Conservation (phyloP, 495 filamentous ascomycete genomes). For the Hypoxylon lienhwacheense region DNA sequence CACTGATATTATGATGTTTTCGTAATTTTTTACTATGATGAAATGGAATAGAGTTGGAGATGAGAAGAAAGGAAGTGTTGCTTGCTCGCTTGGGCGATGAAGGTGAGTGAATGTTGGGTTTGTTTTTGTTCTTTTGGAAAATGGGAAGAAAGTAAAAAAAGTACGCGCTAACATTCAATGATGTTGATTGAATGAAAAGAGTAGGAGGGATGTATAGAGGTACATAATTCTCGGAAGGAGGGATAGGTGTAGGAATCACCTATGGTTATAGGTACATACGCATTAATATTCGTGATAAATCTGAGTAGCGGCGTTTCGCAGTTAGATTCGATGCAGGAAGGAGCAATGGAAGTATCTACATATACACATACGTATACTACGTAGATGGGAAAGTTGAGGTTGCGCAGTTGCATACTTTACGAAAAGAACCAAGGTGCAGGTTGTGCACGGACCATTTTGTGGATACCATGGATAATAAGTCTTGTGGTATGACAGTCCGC, state of each 20-base stretch:
- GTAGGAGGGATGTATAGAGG: neutral
- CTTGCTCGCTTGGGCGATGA: too few relatives aligned
- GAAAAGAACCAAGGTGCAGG: constrained; percentile 17
- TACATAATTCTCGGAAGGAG: neutral
- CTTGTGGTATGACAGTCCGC: too few relatives aligned
- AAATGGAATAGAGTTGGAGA: neutral
- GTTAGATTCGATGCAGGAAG: constrained; percentile 20
- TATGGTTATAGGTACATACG: constrained; percentile 16
- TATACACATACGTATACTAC: neutral
- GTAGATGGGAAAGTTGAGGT: constrained; percentile 33
- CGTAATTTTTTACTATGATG: too few relatives aligned
- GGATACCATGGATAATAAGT: constrained; percentile 6
- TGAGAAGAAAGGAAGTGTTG: neutral
- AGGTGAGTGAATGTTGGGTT: too few relatives aligned
- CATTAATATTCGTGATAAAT: constrained; percentile 2
- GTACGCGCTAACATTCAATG: too few relatives aligned
- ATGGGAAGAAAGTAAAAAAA: too few relatives aligned
- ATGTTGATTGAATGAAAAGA: too few relatives aligned
- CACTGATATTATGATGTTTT: too few relatives aligned
- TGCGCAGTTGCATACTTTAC: constrained; percentile 15
- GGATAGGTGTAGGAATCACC: neutral
- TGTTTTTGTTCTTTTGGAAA: too few relatives aligned
- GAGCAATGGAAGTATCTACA: constrained; percentile 5
- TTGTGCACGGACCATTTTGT: constrained; percentile 19
- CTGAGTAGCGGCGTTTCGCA: constrained; percentile 16